Conservation (phyloP, 2,329 filamentous ascomycete species). For the Nemania serpens region DNA sequence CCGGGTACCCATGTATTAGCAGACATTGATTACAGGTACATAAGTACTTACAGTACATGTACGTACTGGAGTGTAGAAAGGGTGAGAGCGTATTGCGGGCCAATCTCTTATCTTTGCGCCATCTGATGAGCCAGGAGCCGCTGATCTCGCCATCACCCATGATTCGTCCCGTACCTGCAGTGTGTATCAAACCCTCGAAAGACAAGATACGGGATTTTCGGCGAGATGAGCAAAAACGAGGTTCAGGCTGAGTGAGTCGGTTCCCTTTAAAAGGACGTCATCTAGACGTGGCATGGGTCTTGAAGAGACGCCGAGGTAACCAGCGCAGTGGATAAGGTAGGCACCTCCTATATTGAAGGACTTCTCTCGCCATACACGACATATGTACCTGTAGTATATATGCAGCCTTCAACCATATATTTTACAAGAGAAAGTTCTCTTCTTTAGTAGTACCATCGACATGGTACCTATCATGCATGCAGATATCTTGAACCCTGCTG, state of each 20-base stretch:
- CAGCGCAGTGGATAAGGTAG: too few species aligned
- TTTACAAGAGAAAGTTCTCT: too few species aligned
- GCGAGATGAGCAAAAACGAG: conserved; percentile 12
- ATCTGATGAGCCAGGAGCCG: conserved; percentile 25
- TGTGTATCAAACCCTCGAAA: conserved; percentile 21
- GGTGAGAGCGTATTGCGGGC: conserved; percentile 13
- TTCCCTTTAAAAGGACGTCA: too few species aligned
- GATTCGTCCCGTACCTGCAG: conserved; percentile 29
- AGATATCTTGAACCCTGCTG: too few species aligned
- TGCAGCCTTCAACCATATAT: too few species aligned
- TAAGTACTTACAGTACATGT: background rate
- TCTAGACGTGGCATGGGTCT: too few species aligned
- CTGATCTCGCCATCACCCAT: conserved; percentile 22
- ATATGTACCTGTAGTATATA: too few species aligned
- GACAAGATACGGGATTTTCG: conserved; percentile 18
- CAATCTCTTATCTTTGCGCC: conserved; percentile 29
- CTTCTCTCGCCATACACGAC: too few species aligned
- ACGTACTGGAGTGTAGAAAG: background rate
- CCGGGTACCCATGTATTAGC: conserved; percentile 12
- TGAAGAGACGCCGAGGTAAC: too few species aligned
- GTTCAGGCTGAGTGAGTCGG: conserved; percentile 9
- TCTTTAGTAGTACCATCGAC: too few species aligned
- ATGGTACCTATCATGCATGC: too few species aligned
- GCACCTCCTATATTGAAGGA: too few species aligned
- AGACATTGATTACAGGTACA: background rate